Evolutionary conservation across 2,329 filamentous ascomycete species (phyloP), one percentile per base, ranked within the genome.

Genomic region (Fusarium multiceps): DNA sequence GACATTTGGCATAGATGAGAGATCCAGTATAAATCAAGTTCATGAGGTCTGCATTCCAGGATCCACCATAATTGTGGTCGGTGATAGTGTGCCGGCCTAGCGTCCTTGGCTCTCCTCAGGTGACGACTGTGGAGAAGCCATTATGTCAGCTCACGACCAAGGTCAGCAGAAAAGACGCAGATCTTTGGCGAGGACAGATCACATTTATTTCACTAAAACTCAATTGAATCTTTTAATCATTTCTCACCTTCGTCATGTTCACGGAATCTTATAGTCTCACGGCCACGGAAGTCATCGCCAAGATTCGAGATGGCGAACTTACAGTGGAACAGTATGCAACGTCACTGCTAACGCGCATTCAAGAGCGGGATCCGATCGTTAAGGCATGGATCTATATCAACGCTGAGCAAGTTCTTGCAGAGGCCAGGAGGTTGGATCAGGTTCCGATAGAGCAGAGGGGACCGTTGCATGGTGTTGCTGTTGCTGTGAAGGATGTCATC

Each of bases 251-350:
- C 10, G 8, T 0, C n/a, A 64, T 64, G 51, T 6, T 16, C 1
- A 11, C 27, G 1, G 43, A 64, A 23, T 21, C 40, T 1, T 59
- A 64, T 14, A 46, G 41, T n/a, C 30, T 64, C 4, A 64, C 61
- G 5, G 61, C 61, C 16, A 58, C 51, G 1, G 45, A 46, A 0
- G 51, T 25, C 1, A 55, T 30, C 2, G 32, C 40, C 9, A 64
- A 30, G 12, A 50, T 50, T 3, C 32, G 51, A n/a, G 51, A 64
- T n/a, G 61, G 45, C 5, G 40, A 64, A 6, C n/a, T 64, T 0
- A 30, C 40, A 1, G 77, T 81, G 20, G 77, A 60, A 28, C 28
- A 20, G 5, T 69, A 69, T 10, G 65, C 46, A 0, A 20, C 30
- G 43, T 69, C 59, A 1, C 37, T 68, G 1, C 9, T 68, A 16